Conservation (phyloP, 2,329 filamentous ascomycete genomes). For the Dothidotthia symphoricarpi region DNA sequence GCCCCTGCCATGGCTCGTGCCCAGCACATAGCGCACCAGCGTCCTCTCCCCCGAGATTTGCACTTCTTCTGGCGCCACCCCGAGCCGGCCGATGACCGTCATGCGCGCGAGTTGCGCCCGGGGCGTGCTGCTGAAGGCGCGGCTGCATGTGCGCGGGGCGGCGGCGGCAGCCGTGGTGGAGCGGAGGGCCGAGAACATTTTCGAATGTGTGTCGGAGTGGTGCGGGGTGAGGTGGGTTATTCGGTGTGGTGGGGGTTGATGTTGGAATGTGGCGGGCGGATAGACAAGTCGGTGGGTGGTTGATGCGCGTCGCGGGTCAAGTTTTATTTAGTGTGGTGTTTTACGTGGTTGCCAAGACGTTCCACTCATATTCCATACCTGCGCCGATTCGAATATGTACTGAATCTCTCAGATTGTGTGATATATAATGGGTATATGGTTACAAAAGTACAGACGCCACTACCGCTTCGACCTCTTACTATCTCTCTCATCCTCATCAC, state of each 20-base stretch:
- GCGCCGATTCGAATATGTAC: too few species aligned
- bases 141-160: constrained; percentile 54
- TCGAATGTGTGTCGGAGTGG: constrained; percentile 5
- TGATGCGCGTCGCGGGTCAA: too few species aligned
- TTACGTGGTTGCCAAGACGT: too few species aligned
- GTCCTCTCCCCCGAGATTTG: constrained; percentile 74
- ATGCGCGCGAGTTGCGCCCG: constrained; percentile 70
- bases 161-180: constrained; percentile 37
- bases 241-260: constrained; percentile 3
- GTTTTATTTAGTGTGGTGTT: constrained; percentile 7
- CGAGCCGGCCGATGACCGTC: constrained; percentile 83
- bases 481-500: constrained; percentile 73
- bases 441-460: too few species aligned
- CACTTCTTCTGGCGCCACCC: constrained; percentile 71
- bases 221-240: background rate
- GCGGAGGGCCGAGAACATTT: constrained; percentile 46
- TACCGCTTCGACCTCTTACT: constrained; percentile 54
- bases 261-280: background rate
- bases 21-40: constrained; percentile 74
- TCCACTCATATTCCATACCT: too few species aligned
- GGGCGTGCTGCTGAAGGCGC: constrained; percentile 72
- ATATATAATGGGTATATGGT: too few species aligned
- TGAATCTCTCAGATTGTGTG: too few species aligned
- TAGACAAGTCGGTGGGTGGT: background rate
- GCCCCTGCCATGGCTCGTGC: constrained; percentile 62